Evolutionary conservation across 2,329 filamentous ascomycete genomes (phyloP).

Genomic region (Colletotrichum lini): DNA sequence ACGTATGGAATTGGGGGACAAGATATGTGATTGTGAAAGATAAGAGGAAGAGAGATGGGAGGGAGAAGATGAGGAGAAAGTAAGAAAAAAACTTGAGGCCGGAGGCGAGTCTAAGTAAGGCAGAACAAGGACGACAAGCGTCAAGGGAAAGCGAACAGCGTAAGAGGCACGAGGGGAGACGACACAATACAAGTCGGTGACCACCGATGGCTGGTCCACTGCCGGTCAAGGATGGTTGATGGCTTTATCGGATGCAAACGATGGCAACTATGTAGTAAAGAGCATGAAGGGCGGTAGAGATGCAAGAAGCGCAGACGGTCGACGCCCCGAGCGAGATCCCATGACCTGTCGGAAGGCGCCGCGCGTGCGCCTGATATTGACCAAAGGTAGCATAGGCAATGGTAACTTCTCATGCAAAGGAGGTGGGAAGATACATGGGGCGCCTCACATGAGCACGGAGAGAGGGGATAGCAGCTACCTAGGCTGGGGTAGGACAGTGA

Average conservation of each 20-base stretch:
- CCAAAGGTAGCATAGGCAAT: not conserved
- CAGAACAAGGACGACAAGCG: not conserved
- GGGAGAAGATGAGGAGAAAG: slow-evolving; percentile 4
- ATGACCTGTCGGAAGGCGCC: slow-evolving; percentile 41
- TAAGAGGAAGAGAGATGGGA: not conserved
- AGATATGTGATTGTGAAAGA: not conserved
- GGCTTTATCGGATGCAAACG: slow-evolving; percentile 21
- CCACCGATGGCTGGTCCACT: slow-evolving; percentile 39
- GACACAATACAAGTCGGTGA: slow-evolving; percentile 25
- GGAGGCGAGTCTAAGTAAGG: slow-evolving; percentile 17
- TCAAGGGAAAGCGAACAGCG: slow-evolving; percentile 5
- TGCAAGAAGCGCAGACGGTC: slow-evolving; percentile 15
- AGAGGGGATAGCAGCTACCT: not conserved
- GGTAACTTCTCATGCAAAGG: slow-evolving; percentile 4
- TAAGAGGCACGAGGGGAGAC: not conserved
- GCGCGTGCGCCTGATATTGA: slow-evolving; percentile 6
- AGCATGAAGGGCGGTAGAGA: slow-evolving; percentile 14
- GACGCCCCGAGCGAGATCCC: slow-evolving; percentile 29
- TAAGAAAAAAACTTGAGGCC: slow-evolving; percentile 5
- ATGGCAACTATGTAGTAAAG: slow-evolving; percentile 27
- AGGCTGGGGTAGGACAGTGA: not conserved
- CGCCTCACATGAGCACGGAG: not conserved
- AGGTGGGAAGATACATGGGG: slow-evolving; percentile 3
- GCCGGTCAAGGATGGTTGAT: slow-evolving; percentile 19
- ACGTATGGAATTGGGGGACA: not conserved